phyloP scores from a whole-genome alignment of 768 basidiomycete genomes.

The Candolleomyces efflorescens region DNA sequence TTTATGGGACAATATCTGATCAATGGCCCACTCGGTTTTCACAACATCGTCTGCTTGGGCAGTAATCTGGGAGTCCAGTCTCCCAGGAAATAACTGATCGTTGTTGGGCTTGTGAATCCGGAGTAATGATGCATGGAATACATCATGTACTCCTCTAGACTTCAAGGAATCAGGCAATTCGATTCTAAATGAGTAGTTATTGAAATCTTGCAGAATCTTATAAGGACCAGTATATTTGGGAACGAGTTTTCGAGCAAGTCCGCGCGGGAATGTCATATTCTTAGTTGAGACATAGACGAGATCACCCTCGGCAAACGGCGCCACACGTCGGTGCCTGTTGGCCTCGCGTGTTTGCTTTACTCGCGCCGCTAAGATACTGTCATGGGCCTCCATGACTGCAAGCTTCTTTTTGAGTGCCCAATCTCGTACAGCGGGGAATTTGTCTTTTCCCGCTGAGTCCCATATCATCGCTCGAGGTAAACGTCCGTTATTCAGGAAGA shows the following conservation, averaged over 20 bases:
- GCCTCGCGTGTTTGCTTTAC: constrained; percentile 4
- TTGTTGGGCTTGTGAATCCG: constrained; percentile 26
- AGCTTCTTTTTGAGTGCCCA: constrained; percentile 3
- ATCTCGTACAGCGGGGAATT: constrained; percentile 3
- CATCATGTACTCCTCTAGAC: constrained; percentile 21
- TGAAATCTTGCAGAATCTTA: constrained; percentile 4
- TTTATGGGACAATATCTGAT: constrained; percentile 18
- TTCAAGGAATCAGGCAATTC: constrained; percentile 10
- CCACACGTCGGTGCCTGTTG: neutral
- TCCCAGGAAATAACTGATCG: constrained; percentile 23
- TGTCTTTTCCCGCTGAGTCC: neutral
- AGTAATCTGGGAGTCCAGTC: constrained; percentile 13
- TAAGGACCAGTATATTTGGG: constrained; percentile 14
- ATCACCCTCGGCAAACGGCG: constrained; percentile 4
- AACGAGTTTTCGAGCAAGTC: constrained; percentile 8
- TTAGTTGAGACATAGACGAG: constrained; percentile 17
- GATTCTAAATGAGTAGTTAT: constrained; percentile 7
- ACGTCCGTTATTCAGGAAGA: constrained; percentile 7
- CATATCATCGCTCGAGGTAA: constrained; percentile 8
- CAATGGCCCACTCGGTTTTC: constrained; percentile 22
- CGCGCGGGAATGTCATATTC: constrained; percentile 21
- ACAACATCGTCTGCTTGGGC: neutral
- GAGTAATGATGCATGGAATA: constrained; percentile 32
- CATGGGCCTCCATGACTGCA: constrained; percentile 8
- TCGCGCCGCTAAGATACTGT: constrained; percentile 4